Base-by-base conservation (phyloP, 2,329 filamentous ascomycete species). In the Xylariales sp. region DNA sequence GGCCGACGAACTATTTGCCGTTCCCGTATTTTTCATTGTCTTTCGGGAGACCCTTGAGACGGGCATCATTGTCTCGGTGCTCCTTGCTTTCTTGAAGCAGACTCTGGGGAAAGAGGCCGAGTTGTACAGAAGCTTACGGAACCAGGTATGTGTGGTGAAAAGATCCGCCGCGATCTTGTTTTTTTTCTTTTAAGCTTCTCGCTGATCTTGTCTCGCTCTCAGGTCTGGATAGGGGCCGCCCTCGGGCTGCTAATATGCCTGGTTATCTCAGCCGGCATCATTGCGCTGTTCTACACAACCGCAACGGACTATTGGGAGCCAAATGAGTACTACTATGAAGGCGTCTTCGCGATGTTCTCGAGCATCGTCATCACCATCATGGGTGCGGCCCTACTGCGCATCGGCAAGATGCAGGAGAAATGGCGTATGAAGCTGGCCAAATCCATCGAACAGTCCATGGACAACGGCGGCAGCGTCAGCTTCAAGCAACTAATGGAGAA, bases 31-130 rank as follows among this genome's bases (percentile, higher is more conserved):
- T 68, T 90, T 95, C 67, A 86, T 95, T 59, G 82, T 87, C 65
- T 93, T 95, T 59, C 81, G 89, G 55, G 89, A 95, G 66, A 80
- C 81, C 29, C 69, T 95, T 32, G 88, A 95, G 68, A 85, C 84
- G 1, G 82, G 77, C 53, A 88, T 95, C 55, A 86, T 95, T 51
- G 80, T 94, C 45, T 91, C 88, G 0, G 84, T 94, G n/a, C 70
- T 95, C 23, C 75, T 95, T 27, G 80, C 88, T 15, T 94, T 91
- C 59, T 66, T 94, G 41, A 93, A 91, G 61, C 85, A 93, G 59
- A 86, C 83, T 4, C 74, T 94, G 24, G 70, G 69, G 42, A 78
- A 72, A 42, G 81, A 89, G 65, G 63, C 62, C 5, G 55, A 51
- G 3, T 64, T 83, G 1, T 84, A 87, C 65, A 90, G 85, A 61